These are phyloP conservation scores for Plasmodium billcollinsi DNA, from an alignment of 169 alveolate species.

Conservation along the genomic window DNA sequence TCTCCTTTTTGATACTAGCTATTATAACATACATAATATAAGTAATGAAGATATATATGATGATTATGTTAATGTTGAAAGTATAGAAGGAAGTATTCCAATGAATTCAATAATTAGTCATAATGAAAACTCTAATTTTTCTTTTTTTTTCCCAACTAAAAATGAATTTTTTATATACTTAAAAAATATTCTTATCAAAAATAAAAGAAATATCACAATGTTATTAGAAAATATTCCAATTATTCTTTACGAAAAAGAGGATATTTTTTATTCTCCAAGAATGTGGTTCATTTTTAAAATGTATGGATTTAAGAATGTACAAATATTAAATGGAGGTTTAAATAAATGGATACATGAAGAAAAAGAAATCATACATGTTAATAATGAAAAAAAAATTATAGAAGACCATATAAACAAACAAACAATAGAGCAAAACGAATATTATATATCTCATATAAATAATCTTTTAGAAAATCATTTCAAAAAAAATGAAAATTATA, in stretches of 20 bases:
- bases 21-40: constrained; percentile 28
- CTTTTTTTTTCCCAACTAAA: constrained; percentile 64
- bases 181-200: constrained; percentile 20
- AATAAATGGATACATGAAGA: constrained; percentile 60
- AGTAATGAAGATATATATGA: constrained; percentile 2
- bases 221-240: constrained; percentile 52
- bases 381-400: background rate
- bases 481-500: constrained; percentile 12
- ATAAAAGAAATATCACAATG: constrained; percentile 3
- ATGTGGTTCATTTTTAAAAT: constrained; percentile 64
- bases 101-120: constrained; percentile 26
- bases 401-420: background rate
- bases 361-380: constrained; percentile 7
- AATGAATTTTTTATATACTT: constrained; percentile 39
- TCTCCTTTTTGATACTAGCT: constrained; percentile 45
- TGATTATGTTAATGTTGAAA: constrained; percentile 41
- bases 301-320: constrained; percentile 38
- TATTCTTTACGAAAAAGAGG: constrained; percentile 61
- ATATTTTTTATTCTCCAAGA: constrained; percentile 66
- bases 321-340: constrained; percentile 71
- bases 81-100: constrained; percentile 45
- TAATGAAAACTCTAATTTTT: constrained; percentile 42
- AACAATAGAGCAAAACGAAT: background rate
- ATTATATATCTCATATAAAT: background rate
- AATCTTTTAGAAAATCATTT: constrained; percentile 41